Evolutionary conservation across 2,329 filamentous ascomycete genomes (phyloP).

Genomic region (Albifimbria verrucaria): DNA sequence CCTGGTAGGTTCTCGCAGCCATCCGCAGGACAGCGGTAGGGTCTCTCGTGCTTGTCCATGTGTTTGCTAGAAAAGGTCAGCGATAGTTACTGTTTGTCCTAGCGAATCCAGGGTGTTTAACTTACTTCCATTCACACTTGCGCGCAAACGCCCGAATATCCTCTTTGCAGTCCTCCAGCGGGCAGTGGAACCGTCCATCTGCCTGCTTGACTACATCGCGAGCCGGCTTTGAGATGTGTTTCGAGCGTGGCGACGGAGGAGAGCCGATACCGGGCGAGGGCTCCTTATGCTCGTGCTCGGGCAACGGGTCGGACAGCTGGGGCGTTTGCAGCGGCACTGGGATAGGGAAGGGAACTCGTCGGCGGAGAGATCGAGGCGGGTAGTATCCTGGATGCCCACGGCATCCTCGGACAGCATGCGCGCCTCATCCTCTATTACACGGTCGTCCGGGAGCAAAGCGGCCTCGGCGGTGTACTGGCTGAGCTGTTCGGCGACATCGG

Average conservation of each 20-base stretch:
- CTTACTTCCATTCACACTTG: slow-evolving; percentile 94
- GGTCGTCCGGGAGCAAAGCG: slow-evolving; percentile 33
- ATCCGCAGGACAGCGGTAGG: slow-evolving; percentile 79
- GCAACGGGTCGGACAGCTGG: slow-evolving; percentile 26
- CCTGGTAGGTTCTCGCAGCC: slow-evolving; percentile 88
- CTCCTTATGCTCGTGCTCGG: slow-evolving; percentile 33
- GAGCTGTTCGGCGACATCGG: slow-evolving; percentile 40
- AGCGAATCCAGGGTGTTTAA: slow-evolving; percentile 18
- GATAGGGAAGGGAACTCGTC: slow-evolving; percentile 31
- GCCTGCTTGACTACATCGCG: no score
- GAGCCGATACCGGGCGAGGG: slow-evolving; percentile 27
- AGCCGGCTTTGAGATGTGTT: slow-evolving; percentile 59
- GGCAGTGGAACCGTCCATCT: no score
- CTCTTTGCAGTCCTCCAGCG: no score
- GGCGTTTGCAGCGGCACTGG: slow-evolving; percentile 26
- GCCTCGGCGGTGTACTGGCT: slow-evolving; percentile 40
- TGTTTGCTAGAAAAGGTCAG: no score
- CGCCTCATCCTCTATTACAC: slow-evolving; percentile 32
- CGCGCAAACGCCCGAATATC: slow-evolving; percentile 66
- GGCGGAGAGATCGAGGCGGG: slow-evolving; percentile 34
- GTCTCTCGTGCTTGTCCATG: slow-evolving; percentile 91
- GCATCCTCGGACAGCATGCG: no score
- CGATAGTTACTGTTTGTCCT: no score
- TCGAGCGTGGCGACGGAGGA: slow-evolving; percentile 38
- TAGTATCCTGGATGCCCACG: slow-evolving; percentile 30